phyloP scores from a whole-genome alignment of 2,329 filamentous ascomycete genomes.

The Penicillium glabrum region DNA sequence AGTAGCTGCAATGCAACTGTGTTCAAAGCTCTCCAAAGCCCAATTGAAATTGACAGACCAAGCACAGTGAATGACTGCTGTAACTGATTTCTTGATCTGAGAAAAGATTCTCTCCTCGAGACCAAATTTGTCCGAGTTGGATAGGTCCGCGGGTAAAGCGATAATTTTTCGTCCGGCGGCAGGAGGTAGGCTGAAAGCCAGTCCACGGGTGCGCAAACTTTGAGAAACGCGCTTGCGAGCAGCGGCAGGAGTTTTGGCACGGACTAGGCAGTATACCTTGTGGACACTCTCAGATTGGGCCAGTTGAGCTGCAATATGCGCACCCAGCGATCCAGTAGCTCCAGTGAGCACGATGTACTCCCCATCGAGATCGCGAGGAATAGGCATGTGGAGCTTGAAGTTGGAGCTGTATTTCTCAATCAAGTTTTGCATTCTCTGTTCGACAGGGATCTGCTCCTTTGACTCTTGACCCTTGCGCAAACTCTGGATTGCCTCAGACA shows the following conservation, averaged over 20 bases:
- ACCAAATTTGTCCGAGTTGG: constrained; percentile 47
- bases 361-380: constrained; percentile 13
- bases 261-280: constrained; percentile 58
- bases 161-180: constrained; percentile 40
- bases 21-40: constrained; percentile 55
- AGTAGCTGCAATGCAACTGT: constrained; percentile 53
- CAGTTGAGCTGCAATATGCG: constrained; percentile 55
- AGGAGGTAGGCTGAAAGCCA: constrained; percentile 22
- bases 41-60: constrained; percentile 67
- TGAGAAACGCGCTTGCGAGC: constrained; percentile 47
- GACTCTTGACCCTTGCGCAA: constrained; percentile 7
- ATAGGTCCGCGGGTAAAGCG: constrained; percentile 52
- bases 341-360: constrained; percentile 54
- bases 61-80: constrained; percentile 61
- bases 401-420: constrained; percentile 46
- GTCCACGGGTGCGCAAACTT: constrained; percentile 41
- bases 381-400: constrained; percentile 30
- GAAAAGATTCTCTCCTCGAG: constrained; percentile 35
- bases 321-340: constrained; percentile 64
- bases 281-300: constrained; percentile 34
- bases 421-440: constrained; percentile 47
- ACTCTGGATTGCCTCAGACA: constrained; percentile 17
- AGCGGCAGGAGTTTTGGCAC: constrained; percentile 45
- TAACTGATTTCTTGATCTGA: constrained; percentile 42
- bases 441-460: constrained; percentile 9